Percentiles rank a stretch among this genome's conserved stretches.
phyloP scores from a whole-genome alignment of 495 filamentous ascomycete species.

The Talaromyces ruber region DNA sequence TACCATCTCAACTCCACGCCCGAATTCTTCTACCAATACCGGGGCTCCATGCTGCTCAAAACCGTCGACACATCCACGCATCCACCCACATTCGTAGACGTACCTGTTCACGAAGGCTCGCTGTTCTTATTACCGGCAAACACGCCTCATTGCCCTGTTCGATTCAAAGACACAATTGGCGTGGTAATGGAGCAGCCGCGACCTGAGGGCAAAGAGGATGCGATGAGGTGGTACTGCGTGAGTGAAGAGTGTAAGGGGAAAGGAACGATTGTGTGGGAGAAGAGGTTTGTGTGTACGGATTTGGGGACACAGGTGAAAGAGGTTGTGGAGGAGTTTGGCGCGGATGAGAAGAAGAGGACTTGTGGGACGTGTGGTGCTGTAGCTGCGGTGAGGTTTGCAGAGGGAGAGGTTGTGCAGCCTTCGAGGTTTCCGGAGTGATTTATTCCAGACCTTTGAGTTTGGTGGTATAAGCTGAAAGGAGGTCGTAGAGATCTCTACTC shows the following conservation, averaged over 20 bases:
- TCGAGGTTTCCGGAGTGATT: constrained; percentile 24
- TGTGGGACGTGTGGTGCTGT: constrained; percentile 73
- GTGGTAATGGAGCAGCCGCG: constrained; percentile 85
- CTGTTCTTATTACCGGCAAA: constrained; percentile 90
- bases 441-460: not conserved
- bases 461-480: not conserved
- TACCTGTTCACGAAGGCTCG: constrained; percentile 84
- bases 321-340: constrained; percentile 77
- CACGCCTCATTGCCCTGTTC: constrained; percentile 74
- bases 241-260: constrained; percentile 54
- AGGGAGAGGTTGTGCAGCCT: constrained; percentile 37
- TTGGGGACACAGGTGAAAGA: constrained; percentile 95
- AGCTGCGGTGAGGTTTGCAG: constrained; percentile 41
- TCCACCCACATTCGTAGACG: constrained; percentile 59
- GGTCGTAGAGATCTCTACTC: not conserved
- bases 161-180: constrained; percentile 64
- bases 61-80: constrained; percentile 60
- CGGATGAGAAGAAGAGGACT: constrained; percentile 58
- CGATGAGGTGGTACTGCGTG: constrained; percentile 75
- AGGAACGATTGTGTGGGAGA: constrained; percentile 71
- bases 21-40: constrained; percentile 97
- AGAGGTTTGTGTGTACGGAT: constrained; percentile 79
- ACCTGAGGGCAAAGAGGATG: constrained; percentile 61
- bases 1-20: constrained; percentile 97
- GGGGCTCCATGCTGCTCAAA: constrained; percentile 86